These are phyloP conservation scores for Boletellus dicymbophilus DNA, from an alignment of 1,284 basidiomycete species.

Conservation along the genomic window DNA sequence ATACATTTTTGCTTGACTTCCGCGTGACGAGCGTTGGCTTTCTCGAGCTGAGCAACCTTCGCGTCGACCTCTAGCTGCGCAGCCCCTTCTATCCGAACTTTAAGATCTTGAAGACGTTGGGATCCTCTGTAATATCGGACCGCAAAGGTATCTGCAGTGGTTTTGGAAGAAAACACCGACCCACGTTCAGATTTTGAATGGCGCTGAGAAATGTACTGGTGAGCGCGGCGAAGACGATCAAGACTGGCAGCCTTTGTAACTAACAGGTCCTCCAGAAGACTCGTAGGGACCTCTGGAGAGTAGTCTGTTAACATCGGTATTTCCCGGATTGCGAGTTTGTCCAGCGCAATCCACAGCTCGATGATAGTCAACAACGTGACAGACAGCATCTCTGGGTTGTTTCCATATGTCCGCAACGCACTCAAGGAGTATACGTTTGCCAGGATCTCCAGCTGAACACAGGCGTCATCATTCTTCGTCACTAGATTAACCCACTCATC, in stretches of 20 bases:
- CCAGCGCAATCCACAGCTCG: slow-evolving; percentile 45
- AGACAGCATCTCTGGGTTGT: slow-evolving; percentile 41
- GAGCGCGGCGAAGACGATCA: slow-evolving; percentile 26
- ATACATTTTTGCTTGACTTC: slow-evolving; percentile 15
- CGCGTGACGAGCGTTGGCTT: slow-evolving; percentile 9
- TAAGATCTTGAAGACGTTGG: slow-evolving; percentile 20
- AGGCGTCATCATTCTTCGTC: slow-evolving; percentile 5
- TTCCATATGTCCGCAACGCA: slow-evolving; percentile 27
- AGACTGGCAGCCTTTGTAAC: slow-evolving; percentile 34
- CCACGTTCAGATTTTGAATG: slow-evolving; percentile 8
- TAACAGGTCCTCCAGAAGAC: slow-evolving; percentile 40
- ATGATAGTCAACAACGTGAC: slow-evolving; percentile 42
- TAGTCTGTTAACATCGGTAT: slow-evolving; percentile 38
- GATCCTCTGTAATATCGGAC: slow-evolving; percentile 32
- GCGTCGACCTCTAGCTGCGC: slow-evolving; percentile 15
- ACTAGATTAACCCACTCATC: slow-evolving; percentile 29
- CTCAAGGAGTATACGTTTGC: slow-evolving; percentile 27
- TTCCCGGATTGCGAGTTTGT: slow-evolving; percentile 15
- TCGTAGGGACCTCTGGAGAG: slow-evolving; percentile 42
- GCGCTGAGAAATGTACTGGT: slow-evolving; percentile 34
- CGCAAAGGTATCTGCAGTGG: slow-evolving; percentile 21
- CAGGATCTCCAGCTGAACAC: slow-evolving; percentile 19
- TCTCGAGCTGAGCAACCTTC: slow-evolving; percentile 29
- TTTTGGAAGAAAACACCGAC: slow-evolving; percentile 26
- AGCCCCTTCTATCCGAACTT: slow-evolving; percentile 26